These are phyloP conservation scores for Cephalotrichum gorgonifer DNA, from an alignment of 2,329 filamentous ascomycete genomes.

Conservation along the genomic window DNA sequence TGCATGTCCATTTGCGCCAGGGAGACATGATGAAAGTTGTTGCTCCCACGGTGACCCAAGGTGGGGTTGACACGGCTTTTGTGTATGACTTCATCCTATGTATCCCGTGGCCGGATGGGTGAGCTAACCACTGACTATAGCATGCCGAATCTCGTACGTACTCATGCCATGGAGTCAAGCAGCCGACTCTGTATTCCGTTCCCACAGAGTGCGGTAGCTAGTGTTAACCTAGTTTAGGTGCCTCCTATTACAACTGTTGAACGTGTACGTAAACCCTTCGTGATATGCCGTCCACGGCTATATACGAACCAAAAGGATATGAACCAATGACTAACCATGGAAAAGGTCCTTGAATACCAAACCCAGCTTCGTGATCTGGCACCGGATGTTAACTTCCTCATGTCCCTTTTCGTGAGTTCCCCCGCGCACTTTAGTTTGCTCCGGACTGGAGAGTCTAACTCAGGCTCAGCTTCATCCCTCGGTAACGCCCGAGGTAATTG, in stretches of 20 bases:
- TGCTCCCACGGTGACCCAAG: conserved; percentile 38
- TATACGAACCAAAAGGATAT: too few species aligned
- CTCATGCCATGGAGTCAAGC: neutral
- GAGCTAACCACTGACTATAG: neutral
- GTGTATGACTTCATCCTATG: conserved; percentile 16
- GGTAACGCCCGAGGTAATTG: conserved; percentile 59
- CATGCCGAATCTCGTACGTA: conserved; percentile 49
- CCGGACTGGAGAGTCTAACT: conserved; percentile 6
- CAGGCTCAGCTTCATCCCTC: conserved; percentile 39
- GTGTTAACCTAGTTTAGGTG: conserved; percentile 8
- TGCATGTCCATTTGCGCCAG: conserved; percentile 63
- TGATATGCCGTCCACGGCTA: too few species aligned
- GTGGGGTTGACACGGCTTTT: conserved; percentile 55
- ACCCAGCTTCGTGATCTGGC: conserved; percentile 48
- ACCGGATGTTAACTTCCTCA: conserved; percentile 56
- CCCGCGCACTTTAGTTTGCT: neutral
- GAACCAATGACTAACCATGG: conserved; percentile 7
- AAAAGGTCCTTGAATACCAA: conserved; percentile 56
- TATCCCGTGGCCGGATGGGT: neutral
- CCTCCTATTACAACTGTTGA: conserved; percentile 41
- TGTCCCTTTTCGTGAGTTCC: conserved; percentile 53
- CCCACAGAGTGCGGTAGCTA: too few species aligned
- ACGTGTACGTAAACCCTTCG: conserved; percentile 7
- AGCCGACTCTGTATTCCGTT: neutral
- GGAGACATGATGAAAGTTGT: conserved; percentile 52